Percentiles rank a stretch among this genome's conserved stretches.
Evolutionary conservation across 345 rosid species (phyloP).

Genomic region (Microcos paniculata): DNA sequence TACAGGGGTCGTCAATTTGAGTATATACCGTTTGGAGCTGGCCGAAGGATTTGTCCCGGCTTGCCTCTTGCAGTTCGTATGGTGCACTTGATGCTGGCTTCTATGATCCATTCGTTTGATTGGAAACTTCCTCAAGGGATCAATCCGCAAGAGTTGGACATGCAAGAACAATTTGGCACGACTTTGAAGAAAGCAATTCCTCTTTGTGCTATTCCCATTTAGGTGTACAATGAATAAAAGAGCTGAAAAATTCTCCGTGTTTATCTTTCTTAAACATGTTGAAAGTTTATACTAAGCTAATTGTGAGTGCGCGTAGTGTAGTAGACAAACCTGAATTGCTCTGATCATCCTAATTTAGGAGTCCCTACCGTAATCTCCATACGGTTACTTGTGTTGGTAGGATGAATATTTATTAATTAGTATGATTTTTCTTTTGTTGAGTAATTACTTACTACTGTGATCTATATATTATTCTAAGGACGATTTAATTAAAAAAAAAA

Average conservation of each 20-base stretch:
- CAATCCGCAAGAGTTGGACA: slow-evolving; percentile 20
- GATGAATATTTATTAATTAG: too few relatives aligned
- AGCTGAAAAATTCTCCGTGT: too few relatives aligned
- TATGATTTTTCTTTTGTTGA: too few relatives aligned
- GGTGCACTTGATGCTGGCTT: slow-evolving; percentile 27
- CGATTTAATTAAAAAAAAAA: too few relatives aligned
- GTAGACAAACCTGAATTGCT: neutral
- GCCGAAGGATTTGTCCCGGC: slow-evolving; percentile 33
- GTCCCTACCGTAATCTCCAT: too few relatives aligned
- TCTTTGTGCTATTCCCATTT: slow-evolving; percentile 22
- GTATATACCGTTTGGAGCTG: slow-evolving; percentile 24
- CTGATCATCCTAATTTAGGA: neutral
- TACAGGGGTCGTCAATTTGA: slow-evolving; percentile 16
- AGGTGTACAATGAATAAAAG: neutral
- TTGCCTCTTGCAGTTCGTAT: slow-evolving; percentile 23
- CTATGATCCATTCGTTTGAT: slow-evolving; percentile 21
- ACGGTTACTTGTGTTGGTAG: too few relatives aligned
- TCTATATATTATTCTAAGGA: too few relatives aligned
- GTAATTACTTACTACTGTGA: too few relatives aligned
- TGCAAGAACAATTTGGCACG: slow-evolving; percentile 23
- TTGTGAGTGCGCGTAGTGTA: neutral
- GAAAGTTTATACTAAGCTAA: neutral
- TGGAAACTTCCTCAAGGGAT: slow-evolving; percentile 26
- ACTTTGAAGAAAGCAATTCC: slow-evolving; percentile 24
- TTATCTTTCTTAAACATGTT: neutral